phyloP scores from a whole-genome alignment of 345 rosid genomes.

The Nephelium lappaceum region DNA sequence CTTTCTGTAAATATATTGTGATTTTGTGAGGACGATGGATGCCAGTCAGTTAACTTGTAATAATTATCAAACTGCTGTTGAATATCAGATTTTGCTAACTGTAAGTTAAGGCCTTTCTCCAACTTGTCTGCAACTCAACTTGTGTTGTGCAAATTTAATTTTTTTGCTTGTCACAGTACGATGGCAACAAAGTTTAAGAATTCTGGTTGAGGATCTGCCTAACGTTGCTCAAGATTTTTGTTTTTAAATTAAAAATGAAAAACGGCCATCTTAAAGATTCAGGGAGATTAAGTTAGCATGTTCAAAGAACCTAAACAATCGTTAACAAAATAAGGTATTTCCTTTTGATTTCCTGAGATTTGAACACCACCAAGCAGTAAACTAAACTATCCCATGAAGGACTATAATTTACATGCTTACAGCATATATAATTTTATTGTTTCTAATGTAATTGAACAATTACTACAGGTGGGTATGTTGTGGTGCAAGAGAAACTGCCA shows the following conservation, averaged over 20 bases:
- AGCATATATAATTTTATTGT: not conserved
- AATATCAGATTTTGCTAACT: not conserved
- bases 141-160: not conserved
- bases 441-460: conserved; percentile 7
- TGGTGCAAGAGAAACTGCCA: conserved; percentile 79
- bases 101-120: not conserved
- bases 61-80: not conserved
- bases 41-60: not conserved
- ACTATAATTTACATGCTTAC: not conserved
- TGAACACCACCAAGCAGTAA: not conserved
- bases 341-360: conserved; percentile 5
- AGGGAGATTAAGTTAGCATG: not conserved
- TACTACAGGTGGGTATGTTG: conserved; percentile 70
- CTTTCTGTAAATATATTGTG: not conserved
- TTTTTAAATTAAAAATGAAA: not conserved
- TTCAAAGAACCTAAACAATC: not conserved
- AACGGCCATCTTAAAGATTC: not conserved
- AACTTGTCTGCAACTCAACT: not conserved
- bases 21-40: not conserved
- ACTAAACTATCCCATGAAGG: not conserved
- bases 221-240: not conserved
- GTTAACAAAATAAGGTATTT: not conserved
- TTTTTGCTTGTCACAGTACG: not conserved
- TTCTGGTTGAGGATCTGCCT: not conserved
- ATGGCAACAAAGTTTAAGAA: not conserved